Conservation (phyloP, 176 grass and related monocot genomes). For the Aegilops longissima region DNA sequence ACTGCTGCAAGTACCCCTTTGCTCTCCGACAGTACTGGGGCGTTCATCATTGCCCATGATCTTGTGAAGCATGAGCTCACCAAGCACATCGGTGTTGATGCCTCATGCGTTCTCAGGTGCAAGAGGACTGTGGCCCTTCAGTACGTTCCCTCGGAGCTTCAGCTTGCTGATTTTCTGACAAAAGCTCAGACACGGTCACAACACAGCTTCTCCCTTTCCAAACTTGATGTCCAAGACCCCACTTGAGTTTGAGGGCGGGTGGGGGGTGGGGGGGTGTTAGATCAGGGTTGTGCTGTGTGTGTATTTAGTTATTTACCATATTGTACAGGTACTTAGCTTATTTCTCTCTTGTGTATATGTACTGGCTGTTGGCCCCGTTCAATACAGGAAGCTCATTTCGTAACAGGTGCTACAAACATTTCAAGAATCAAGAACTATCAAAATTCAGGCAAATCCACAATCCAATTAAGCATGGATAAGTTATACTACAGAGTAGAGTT, state of each 20-base stretch:
- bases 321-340: neutral
- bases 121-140: no score
- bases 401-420: neutral
- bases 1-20: neutral
- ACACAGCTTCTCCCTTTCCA: no score
- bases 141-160: no score
- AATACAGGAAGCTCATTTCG: neutral
- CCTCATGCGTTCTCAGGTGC: no score
- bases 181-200: no score
- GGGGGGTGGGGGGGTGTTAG: no score
- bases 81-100: no score
- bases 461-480: neutral
- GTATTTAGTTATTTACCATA: neutral
- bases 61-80: neutral
- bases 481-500: neutral
- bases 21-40: neutral
- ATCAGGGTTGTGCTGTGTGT: neutral
- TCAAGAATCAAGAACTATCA: neutral
- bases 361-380: neutral
- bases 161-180: no score
- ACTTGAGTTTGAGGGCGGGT: no score
- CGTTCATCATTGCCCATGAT: neutral
- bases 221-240: no score
- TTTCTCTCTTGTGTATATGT: neutral
- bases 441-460: neutral